phyloP scores from a whole-genome alignment of 1,284 basidiomycete genomes.

The Sanghuangporus sanghuang region DNA sequence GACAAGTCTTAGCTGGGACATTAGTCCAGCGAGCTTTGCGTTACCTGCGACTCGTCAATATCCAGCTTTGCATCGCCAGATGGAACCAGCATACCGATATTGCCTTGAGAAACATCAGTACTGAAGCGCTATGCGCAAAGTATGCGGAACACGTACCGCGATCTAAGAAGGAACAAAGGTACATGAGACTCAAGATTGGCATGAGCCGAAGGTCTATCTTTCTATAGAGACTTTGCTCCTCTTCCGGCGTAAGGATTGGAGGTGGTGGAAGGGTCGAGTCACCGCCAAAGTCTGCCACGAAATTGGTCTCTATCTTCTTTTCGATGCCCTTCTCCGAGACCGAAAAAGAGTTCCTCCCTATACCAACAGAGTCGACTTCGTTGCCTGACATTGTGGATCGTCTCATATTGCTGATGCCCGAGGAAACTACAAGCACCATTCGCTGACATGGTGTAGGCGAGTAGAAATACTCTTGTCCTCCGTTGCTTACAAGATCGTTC shows the following conservation, averaged over 20 bases:
- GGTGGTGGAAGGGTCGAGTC: constrained; percentile 37
- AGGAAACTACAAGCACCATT: neutral
- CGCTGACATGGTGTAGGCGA: too few relatives aligned
- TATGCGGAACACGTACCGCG: neutral
- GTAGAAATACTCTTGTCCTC: neutral
- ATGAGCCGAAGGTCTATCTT: constrained; percentile 61
- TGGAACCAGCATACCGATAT: constrained; percentile 40
- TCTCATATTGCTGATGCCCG: neutral
- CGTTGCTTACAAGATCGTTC: neutral
- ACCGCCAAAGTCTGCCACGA: neutral
- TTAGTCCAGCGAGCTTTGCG: constrained; percentile 57
- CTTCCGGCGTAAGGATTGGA: constrained; percentile 41
- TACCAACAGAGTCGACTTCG: neutral
- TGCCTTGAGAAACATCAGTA: constrained; percentile 33
- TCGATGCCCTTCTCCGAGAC: constrained; percentile 8
- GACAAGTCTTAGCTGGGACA: constrained; percentile 45
- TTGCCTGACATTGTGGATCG: neutral
- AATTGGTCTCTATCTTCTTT: constrained; percentile 29
- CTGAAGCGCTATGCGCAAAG: neutral
- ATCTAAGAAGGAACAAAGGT: constrained; percentile 53
- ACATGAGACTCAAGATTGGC: constrained; percentile 62
- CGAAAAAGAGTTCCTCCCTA: constrained; percentile 1
- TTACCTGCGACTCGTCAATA: constrained; percentile 40
- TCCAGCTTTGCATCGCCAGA: neutral
- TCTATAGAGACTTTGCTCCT: constrained; percentile 55